These are phyloP conservation scores for Debaryomyces maramus DNA, from an alignment of 805 yeast species.

Conservation along the genomic window DNA sequence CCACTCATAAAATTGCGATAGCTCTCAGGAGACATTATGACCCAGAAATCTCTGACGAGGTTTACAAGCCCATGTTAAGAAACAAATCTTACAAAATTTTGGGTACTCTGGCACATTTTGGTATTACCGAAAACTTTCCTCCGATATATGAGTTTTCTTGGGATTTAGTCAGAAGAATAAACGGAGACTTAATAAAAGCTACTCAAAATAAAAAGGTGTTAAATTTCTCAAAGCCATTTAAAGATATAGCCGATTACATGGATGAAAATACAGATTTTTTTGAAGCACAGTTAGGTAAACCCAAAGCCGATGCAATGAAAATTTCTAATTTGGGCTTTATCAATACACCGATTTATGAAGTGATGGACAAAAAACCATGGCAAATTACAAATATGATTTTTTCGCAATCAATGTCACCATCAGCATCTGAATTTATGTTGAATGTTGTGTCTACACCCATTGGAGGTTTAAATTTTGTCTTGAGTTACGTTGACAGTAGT, in stretches of 20 bases:
- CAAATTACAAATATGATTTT: constrained; percentile 31
- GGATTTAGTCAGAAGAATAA: constrained; percentile 28
- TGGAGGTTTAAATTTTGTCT: constrained; percentile 37
- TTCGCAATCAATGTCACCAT: constrained; percentile 37
- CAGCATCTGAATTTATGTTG: constrained; percentile 35
- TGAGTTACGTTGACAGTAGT: constrained; percentile 21
- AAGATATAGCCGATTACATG: constrained; percentile 12
- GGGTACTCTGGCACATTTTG: constrained; percentile 36
- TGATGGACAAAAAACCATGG: constrained; percentile 17
- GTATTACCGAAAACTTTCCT: constrained; percentile 29
- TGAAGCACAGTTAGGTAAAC: constrained; percentile 18
- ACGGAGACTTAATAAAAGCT: constrained; percentile 16
- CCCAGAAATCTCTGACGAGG: constrained; percentile 11
- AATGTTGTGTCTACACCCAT: constrained; percentile 27
- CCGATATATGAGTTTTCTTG: constrained; percentile 34
- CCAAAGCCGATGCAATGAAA: constrained; percentile 33
- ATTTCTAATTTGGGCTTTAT: constrained; percentile 38
- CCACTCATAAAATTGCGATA: constrained; percentile 30
- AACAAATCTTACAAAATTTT: constrained; percentile 23
- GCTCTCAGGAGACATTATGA: constrained; percentile 30
- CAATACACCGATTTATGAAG: constrained; percentile 18
- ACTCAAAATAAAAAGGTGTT: constrained; percentile 24
- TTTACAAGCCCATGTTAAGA: constrained; percentile 17
- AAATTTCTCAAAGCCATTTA: constrained; percentile 20
- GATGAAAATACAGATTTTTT: constrained; percentile 24